Conservation (phyloP, 306 rosid species). For the Cucurbita maxima region DNA sequence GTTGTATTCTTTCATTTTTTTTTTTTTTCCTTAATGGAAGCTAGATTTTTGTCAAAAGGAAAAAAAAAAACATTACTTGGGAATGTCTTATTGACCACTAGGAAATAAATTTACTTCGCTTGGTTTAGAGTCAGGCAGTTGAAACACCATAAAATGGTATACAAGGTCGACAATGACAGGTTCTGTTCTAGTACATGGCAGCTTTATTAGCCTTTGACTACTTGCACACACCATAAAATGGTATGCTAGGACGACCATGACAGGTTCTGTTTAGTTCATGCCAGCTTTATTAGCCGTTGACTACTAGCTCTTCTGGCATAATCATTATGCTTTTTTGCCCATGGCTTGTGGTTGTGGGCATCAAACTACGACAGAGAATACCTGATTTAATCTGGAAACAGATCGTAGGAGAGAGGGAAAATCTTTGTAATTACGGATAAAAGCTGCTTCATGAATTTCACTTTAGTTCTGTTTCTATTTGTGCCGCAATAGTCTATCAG, state of each 20-base stretch:
- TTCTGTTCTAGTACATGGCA: not conserved
- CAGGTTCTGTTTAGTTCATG: too few relatives aligned
- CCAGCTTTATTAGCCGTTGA: too few relatives aligned
- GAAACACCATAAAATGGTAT: not conserved
- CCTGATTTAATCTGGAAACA: not conserved
- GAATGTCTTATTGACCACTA: not conserved
- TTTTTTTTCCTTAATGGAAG: too few relatives aligned
- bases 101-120: not conserved
- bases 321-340: not conserved
- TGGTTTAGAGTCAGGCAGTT: not conserved
- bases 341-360: not conserved
- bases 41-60: too few relatives aligned
- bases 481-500: not conserved
- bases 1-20: too few relatives aligned
- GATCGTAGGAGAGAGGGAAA: not conserved
- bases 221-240: not conserved
- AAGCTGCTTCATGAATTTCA: not conserved
- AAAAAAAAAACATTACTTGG: not conserved
- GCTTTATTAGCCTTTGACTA: not conserved
- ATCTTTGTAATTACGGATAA: not conserved
- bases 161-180: not conserved
- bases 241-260: too few relatives aligned
- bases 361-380: not conserved
- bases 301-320: not conserved
- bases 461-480: not conserved